phyloP scores from a whole-genome alignment of 371 early-diverging fungal species.

The Scutellospora calospora region DNA sequence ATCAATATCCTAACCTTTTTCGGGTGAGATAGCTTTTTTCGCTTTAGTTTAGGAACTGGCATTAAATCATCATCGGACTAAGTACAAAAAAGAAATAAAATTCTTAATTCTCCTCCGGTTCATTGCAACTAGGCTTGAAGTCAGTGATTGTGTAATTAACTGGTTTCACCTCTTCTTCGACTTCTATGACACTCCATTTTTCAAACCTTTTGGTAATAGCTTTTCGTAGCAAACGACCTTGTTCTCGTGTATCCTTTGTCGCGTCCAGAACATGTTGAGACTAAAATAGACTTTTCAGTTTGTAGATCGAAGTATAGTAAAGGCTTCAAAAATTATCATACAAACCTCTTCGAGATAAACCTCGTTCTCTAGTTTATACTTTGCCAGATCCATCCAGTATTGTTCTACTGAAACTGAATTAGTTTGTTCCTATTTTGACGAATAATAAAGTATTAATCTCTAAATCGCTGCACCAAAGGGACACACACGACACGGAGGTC shows the following conservation, averaged over 20 bases:
- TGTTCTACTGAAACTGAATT: conserved; percentile 10
- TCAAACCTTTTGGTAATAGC: conserved; percentile 1
- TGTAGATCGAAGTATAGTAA: conserved; percentile 19
- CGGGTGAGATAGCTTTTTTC: neutral
- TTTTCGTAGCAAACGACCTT: conserved; percentile 31
- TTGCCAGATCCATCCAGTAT: conserved; percentile 19
- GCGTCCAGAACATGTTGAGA: conserved; percentile 2
- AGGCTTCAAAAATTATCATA: conserved; percentile 27
- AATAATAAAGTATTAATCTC: neutral
- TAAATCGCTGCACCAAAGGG: conserved; percentile 7
- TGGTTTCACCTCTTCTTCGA: neutral
- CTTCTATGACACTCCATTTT: conserved; percentile 8
- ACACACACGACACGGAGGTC: conserved; percentile 17
- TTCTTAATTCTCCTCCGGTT: conserved; percentile 2
- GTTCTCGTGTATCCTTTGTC: conserved; percentile 23
- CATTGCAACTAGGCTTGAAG: too few species aligned
- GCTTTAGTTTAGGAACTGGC: too few species aligned
- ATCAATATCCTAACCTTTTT: conserved; percentile 32
- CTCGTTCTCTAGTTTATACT: conserved; percentile 4
- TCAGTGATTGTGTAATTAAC: neutral
- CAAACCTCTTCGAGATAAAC: conserved; percentile 28
- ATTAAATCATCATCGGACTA: too few species aligned
- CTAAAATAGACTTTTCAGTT: conserved; percentile 24
- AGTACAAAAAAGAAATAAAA: neutral
- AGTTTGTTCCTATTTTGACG: conserved; percentile 20